Evolutionary conservation across 2,329 filamentous ascomycete genomes (phyloP), one percentile per base, ranked within the genome.

Genomic region (Ophiostoma tasmaniense): DNA sequence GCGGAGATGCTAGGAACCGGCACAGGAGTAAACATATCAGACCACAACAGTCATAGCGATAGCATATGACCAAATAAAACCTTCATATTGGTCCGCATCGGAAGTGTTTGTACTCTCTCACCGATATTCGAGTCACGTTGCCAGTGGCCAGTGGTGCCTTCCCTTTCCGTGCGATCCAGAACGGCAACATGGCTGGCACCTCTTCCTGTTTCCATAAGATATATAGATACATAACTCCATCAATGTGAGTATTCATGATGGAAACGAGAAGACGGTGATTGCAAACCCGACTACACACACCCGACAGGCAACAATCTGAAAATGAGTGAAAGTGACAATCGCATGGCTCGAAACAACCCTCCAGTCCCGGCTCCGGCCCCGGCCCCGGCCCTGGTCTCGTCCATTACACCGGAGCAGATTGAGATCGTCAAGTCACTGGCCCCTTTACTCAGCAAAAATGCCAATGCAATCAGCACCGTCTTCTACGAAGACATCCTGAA

Each of bases 341-440:
- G 2, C 17, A 2, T 42, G 39, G 39, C 13, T 20, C 39, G 11
- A 13, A 17, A 17, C 39, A 42, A 33, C 3, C 3, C 39, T 3
- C 39, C 39, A 14, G 39, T 13, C 39, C 39, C 39, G 39, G 39
- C 39, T 37, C n/a, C 3, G 42, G 42, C 17, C 42, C 14, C 42
- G 42, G 42, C 17, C 14, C 42, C 14, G 30, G 10, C 17, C 59
- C 7, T 20, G 45, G 62, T 61, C 2, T 71, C 74, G 39, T 65
- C 84, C 69, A 80, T 92, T 70, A 88, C 88, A 13, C 79, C 83
- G 33, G 80, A 83, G 50, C 90, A 94, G 80, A 83, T 89, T 72
- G 79, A 84, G 71, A 87, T 90, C 73, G 88, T 95, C 81, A 93
- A 92, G 78, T 83, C 90, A 50, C 94, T 91, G 1, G 90, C 88